Evolutionary conservation across 352 stramenopile genomes (phyloP).

Genomic region (Phytophthora citrophthora): DNA sequence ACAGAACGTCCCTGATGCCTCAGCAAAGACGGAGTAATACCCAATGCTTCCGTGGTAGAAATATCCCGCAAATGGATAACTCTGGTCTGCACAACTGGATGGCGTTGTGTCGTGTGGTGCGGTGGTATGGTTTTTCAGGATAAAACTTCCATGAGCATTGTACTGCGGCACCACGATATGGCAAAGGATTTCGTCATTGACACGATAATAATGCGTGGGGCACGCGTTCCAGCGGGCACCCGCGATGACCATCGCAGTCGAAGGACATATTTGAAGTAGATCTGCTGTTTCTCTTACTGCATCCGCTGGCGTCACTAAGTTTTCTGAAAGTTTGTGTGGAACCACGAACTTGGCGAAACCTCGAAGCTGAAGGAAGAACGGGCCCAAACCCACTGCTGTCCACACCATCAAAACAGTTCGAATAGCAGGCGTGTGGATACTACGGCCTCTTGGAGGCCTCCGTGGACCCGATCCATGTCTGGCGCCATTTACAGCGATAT

Average conservation of each 20-base stretch:
- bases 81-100: conserved; percentile 8
- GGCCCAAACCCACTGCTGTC: conserved; percentile 14
- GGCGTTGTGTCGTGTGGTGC: background rate
- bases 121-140: conserved; percentile 1
- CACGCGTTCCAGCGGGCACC: conserved; percentile 23
- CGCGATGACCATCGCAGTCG: conserved; percentile 12
- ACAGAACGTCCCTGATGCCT: conserved; percentile 26
- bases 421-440: conserved; percentile 6
- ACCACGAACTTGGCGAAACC: conserved; percentile 26
- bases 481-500: background rate
- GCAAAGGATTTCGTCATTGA: conserved; percentile 10
- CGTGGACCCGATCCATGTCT: background rate
- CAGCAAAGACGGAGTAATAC: conserved; percentile 40
- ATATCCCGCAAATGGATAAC: conserved; percentile 22
- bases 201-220: conserved; percentile 15
- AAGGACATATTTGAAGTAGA: conserved; percentile 13
- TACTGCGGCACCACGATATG: conserved; percentile 21
- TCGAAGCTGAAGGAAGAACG: conserved; percentile 34
- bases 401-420: conserved; percentile 20
- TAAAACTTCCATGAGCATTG: conserved; percentile 20
- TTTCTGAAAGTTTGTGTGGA: conserved; percentile 31
- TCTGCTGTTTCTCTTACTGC: conserved; percentile 1
- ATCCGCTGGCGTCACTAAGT: conserved; percentile 10
- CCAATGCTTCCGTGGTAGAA: conserved; percentile 41
- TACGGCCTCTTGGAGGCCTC: background rate